Evolutionary conservation across 257 asterid genomes (phyloP), one percentile per base, ranked within the genome.

Genomic region (Ilex aquifolium): DNA sequence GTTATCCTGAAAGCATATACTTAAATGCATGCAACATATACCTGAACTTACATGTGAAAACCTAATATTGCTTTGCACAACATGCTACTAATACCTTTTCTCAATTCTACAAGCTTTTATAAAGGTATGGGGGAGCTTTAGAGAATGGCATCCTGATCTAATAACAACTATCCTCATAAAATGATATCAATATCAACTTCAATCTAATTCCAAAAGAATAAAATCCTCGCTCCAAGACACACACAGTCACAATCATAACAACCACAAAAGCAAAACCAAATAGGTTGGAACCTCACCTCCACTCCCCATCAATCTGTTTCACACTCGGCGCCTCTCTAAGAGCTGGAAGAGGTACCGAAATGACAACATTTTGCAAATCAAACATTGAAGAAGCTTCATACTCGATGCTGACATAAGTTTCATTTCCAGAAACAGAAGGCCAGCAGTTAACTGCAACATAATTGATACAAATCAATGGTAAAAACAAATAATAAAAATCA

Each of bases 311-410:
- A 50, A 88, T 77, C 79, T 88, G 96, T 58, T 76, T 83, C 49
- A 91, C 90, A 68, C 46, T 83, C 49, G 98, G 98, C 65, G 85
- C 80, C 65, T 88, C 98, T 63, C 92, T 83, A 68, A 91, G 88
- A 75, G 96, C 91, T 12, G 98, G 98, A 65, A 91, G 95, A 69
- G 98, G 96, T 71, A 91, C 89, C 69, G 96, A 82, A 70, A 91
- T 83, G 71, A 91, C 83, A 74, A 91, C 96, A 66, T 86, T 91
- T 63, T 91, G 96, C 50, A 91, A 85, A 74, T 81, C 86, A 77
- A 88, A 88, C 77, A 67, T 73, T 63, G 85, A 67, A 31, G 89
- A 69, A 69, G 95, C 92, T 83, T 91, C 98, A 73, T 91, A 88
- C 74, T 91, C 98, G 54, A 91, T 74, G 74, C 77, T 91, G 76